phyloP scores from a whole-genome alignment of 345 rosid species.

The Citropsis articulata region DNA sequence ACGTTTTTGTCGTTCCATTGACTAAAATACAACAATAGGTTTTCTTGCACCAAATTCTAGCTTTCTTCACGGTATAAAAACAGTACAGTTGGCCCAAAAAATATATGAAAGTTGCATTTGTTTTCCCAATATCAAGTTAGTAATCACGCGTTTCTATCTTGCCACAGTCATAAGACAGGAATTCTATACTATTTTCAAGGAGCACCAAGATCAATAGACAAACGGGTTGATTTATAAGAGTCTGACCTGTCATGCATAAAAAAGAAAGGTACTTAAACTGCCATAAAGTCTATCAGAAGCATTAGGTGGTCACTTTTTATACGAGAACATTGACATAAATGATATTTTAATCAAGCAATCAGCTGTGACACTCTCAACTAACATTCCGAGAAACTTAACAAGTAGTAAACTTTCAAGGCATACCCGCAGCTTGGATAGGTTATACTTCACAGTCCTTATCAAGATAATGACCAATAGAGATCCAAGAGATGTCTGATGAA shows the following conservation, averaged over 20 bases:
- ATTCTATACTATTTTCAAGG: background rate
- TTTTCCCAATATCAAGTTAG: background rate
- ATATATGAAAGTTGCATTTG: background rate
- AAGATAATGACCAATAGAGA: conserved; percentile 85
- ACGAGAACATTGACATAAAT: background rate
- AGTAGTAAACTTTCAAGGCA: conserved; percentile 24
- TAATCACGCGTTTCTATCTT: background rate
- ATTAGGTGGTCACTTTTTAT: background rate
- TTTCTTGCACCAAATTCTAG: background rate
- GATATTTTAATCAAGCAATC: background rate
- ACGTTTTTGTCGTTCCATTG: background rate
- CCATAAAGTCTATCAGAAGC: background rate
- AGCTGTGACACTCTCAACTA: background rate
- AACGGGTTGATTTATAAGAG: background rate
- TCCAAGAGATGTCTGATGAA: conserved; percentile 94
- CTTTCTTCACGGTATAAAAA: background rate
- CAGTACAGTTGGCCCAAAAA: too few relatives aligned
- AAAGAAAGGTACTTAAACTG: background rate
- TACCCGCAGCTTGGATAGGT: conserved; percentile 97
- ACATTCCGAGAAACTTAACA: conserved; percentile 11
- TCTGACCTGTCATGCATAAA: background rate
- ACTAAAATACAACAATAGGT: background rate
- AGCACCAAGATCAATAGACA: background rate
- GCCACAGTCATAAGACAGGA: background rate
- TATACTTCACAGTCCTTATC: conserved; percentile 94